Evolutionary conservation across 2,329 filamentous ascomycete species (phyloP), one percentile per base, ranked within the genome.

Genomic region (Coleophoma crateriformis): DNA sequence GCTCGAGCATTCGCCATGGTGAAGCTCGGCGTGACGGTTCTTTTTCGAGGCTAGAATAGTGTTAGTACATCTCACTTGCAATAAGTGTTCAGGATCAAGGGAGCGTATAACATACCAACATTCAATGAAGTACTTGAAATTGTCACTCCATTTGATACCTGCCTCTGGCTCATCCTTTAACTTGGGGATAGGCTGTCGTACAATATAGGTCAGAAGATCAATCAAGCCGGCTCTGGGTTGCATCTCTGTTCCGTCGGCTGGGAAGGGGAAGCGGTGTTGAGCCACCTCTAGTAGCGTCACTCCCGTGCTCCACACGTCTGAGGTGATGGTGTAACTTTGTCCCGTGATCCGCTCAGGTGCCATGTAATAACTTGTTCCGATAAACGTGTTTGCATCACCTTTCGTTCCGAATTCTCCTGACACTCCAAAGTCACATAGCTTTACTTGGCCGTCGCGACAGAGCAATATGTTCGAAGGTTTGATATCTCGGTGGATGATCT

Each of bases 281-380:
- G 94, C 94, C n/a, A 99, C 94, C 73, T 99, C 94, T n/a, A 99
- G 83, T 45, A 99, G 72, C 2, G 94, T 97, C 48, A 99, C 94
- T 56, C 94, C 94, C 7, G 96, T 85, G 39, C 91, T 96, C 94
- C 94, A 99, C 50, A 99, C 94, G 61, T 99, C 94, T 7, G 90
- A 96, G 2, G 92, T 99, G 68, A 99, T 99, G 54, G 92, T 99
- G 70, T 99, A 99, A 45, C 87, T 92, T 72, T 97, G 90, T 51
- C 94, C 94, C 1, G 94, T 96, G 67, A 99, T 99, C 47, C 94
- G 87, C 69, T 99, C 94, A 0, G 94, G 94, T 4, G 94, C 94
- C 94, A 99, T 99, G 75, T 99, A 99, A 68, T 97, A 99, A 53
- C 89, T 95, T 12, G 94, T 99, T 55, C 94, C 94, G 65, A 99